Percentiles rank a stretch among this genome's conserved stretches.
These are phyloP conservation scores for Salix koriyanagi DNA, from an alignment of 345 rosid genomes.

Conservation along the genomic window DNA sequence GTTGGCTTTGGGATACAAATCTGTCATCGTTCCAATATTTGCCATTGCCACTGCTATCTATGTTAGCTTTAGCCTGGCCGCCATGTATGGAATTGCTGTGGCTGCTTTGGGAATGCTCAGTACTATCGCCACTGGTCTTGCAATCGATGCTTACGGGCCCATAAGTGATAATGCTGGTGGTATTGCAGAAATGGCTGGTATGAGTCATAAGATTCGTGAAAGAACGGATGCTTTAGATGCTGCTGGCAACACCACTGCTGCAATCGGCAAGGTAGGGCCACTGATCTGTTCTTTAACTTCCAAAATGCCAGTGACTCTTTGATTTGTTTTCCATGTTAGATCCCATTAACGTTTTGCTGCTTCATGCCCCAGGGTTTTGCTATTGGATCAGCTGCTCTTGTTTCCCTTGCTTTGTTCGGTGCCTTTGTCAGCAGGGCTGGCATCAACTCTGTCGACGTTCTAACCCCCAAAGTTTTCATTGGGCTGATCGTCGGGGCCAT, in stretches of 20 bases:
- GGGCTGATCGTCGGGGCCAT: constrained; percentile 65
- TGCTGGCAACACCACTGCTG: constrained; percentile 73
- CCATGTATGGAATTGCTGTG: constrained; percentile 71
- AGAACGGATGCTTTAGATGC: constrained; percentile 64
- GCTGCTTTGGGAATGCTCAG: constrained; percentile 74
- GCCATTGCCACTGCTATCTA: constrained; percentile 54
- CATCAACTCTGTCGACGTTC: constrained; percentile 48
- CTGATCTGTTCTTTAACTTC: background rate
- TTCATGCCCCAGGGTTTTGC: constrained; percentile 52
- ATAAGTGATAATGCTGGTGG: constrained; percentile 72
- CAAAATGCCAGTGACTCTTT: background rate
- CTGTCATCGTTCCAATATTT: constrained; percentile 63
- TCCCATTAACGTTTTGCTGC: background rate
- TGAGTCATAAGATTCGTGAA: constrained; percentile 59
- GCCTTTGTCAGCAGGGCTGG: constrained; percentile 70
- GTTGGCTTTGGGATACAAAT: constrained; percentile 63
- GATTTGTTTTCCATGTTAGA: background rate
- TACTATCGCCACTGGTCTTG: constrained; percentile 58
- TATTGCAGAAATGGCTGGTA: constrained; percentile 65
- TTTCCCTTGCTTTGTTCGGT: constrained; percentile 63
- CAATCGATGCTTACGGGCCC: constrained; percentile 70
- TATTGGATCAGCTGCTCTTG: constrained; percentile 70
- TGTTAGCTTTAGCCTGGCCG: constrained; percentile 65
- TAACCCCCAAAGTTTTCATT: constrained; percentile 66
- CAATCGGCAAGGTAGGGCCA: constrained; percentile 57